A percentile compares a stretch with the other conserved stretches of the same genome.
phyloP scores from a whole-genome alignment of 2,329 filamentous ascomycete species.

The Tolypocladium ophioglossoides region DNA sequence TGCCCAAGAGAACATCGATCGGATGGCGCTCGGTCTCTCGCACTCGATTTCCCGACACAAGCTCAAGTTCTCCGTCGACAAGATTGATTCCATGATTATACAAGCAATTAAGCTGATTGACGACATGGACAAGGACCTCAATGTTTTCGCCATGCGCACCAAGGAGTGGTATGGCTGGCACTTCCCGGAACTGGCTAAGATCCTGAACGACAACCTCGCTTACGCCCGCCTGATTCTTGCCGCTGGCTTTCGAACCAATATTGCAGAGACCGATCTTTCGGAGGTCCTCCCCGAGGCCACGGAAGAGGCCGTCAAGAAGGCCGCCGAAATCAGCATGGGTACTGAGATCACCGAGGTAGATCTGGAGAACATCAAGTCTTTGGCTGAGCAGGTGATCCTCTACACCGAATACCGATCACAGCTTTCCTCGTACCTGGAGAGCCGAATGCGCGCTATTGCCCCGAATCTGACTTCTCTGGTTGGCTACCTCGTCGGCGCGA shows the following conservation, averaged over 20 bases:
- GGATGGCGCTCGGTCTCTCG: constrained; percentile 91
- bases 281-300: constrained; percentile 94
- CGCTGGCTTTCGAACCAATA: constrained; percentile 82
- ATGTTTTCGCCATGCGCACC: constrained; percentile 96
- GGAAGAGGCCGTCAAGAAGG: constrained; percentile 81
- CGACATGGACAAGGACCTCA: constrained; percentile 96
- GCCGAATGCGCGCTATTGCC: constrained; percentile 92
- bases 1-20: constrained; percentile 73
- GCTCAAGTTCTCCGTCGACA: constrained; percentile 96
- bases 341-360: constrained; percentile 92
- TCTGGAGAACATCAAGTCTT: constrained; percentile 79
- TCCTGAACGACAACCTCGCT: constrained; percentile 92
- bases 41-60: constrained; percentile 96
- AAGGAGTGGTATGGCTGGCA: constrained; percentile 99
- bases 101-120: constrained; percentile 91
- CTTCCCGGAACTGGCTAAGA: constrained; percentile 96
- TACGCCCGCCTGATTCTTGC: constrained; percentile 82
- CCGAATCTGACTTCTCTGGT: constrained; percentile 91
- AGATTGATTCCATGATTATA: constrained; percentile 99
- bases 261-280: constrained; percentile 65
- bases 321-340: constrained; percentile 96
- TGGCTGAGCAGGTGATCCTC: constrained; percentile 86
- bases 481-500: constrained; percentile 85
- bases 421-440: constrained; percentile 79
- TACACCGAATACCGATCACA: constrained; percentile 86